phyloP scores from a whole-genome alignment of 1,139 yeast genomes.

The Lodderomyces elongisporus region DNA sequence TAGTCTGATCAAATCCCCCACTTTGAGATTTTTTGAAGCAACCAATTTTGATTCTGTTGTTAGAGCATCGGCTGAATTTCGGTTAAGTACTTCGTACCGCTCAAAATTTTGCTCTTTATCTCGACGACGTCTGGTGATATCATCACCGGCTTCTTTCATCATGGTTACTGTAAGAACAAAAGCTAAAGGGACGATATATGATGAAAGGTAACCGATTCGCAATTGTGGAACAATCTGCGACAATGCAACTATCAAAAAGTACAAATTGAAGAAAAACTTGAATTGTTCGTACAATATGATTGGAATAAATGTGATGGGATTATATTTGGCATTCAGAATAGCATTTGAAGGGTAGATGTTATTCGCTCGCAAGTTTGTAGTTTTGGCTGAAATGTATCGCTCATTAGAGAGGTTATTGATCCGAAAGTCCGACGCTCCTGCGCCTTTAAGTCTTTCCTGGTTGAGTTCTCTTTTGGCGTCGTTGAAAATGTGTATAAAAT shows the following conservation, averaged over 20 bases:
- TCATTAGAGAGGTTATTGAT: constrained; percentile 15
- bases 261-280: constrained; percentile 91
- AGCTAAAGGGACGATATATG: constrained; percentile 89
- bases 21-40: constrained; percentile 64
- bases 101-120: constrained; percentile 89
- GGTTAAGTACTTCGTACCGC: constrained; percentile 62
- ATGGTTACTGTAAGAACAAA: constrained; percentile 90
- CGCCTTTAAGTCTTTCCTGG: constrained; percentile 20
- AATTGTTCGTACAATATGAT: constrained; percentile 89
- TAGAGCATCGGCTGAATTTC: constrained; percentile 17
- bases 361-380: constrained; percentile 18
- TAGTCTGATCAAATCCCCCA: constrained; percentile 81
- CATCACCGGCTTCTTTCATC: constrained; percentile 95
- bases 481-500: constrained; percentile 18
- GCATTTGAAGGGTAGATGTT: constrained; percentile 65
- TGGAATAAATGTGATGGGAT: constrained; percentile 84
- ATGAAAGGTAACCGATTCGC: constrained; percentile 87
- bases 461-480: constrained; percentile 25
- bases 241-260: constrained; percentile 86
- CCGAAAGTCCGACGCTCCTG: constrained; percentile 12
- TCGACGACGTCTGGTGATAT: constrained; percentile 80
- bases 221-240: constrained; percentile 91
- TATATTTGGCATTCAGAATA: constrained; percentile 90
- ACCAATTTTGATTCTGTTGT: constrained; percentile 34
- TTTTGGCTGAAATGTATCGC: constrained; percentile 36